Evolutionary conservation across 2,329 filamentous ascomycete genomes (phyloP).

Genomic region (Xylaria sp.): DNA sequence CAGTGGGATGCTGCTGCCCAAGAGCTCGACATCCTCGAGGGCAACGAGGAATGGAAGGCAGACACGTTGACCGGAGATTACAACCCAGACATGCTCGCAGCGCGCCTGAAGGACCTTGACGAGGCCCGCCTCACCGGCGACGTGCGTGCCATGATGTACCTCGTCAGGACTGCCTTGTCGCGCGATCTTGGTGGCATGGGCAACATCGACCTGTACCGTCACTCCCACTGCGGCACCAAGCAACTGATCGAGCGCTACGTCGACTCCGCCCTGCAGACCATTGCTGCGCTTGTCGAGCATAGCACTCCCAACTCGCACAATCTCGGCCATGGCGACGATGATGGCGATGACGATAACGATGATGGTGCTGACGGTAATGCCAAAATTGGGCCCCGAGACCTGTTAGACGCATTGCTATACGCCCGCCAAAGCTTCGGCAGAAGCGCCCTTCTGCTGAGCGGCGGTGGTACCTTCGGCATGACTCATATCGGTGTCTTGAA

Average conservation of each 20-base stretch:
- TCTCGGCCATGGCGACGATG: background rate
- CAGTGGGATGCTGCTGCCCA: slow-evolving; percentile 82
- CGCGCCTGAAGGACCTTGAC: slow-evolving; percentile 78
- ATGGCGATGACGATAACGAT: background rate
- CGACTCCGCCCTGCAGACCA: slow-evolving; percentile 78
- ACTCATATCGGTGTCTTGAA: slow-evolving; percentile 91
- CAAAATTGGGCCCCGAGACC: slow-evolving; percentile 64
- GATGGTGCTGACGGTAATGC: slow-evolving; percentile 5
- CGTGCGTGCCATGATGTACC: slow-evolving; percentile 79
- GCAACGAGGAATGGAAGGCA: slow-evolving; percentile 83
- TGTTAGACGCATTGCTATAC: slow-evolving; percentile 75
- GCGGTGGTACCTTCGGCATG: slow-evolving; percentile 91
- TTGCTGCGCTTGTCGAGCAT: slow-evolving; percentile 76
- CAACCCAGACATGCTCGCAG: slow-evolving; percentile 74
- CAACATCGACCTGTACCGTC: slow-evolving; percentile 81
- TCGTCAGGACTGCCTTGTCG: slow-evolving; percentile 82
- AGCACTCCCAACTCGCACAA: slow-evolving; percentile 52
- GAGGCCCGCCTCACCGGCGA: slow-evolving; percentile 78
- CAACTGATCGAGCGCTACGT: slow-evolving; percentile 88
- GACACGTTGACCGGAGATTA: slow-evolving; percentile 73
- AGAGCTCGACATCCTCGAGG: slow-evolving; percentile 82
- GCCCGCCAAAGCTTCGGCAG: slow-evolving; percentile 86
- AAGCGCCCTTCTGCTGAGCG: slow-evolving; percentile 83
- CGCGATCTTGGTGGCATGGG: slow-evolving; percentile 89
- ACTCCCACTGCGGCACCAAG: slow-evolving; percentile 89